These are phyloP conservation scores for Linum trigynum DNA, from an alignment of 345 rosid genomes.

Conservation along the genomic window DNA sequence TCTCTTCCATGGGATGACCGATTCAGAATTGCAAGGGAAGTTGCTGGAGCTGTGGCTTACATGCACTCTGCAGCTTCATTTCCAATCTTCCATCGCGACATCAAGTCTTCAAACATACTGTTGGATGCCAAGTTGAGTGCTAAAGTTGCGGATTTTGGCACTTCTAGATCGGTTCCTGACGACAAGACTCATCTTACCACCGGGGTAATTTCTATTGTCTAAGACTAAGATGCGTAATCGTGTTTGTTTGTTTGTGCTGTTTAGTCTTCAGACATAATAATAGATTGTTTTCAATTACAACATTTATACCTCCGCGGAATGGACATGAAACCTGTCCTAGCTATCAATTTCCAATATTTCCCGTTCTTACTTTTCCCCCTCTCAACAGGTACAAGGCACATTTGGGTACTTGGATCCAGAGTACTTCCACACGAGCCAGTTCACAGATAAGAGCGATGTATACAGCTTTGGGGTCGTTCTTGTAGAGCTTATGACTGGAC, in stretches of 20 bases:
- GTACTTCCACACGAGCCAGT: constrained; percentile 10
- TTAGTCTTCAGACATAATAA: too few relatives aligned
- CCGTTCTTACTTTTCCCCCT: too few relatives aligned
- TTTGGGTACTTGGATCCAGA: constrained; percentile 9
- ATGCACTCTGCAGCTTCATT: constrained; percentile 9
- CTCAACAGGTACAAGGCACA: neutral
- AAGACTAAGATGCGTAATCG: too few relatives aligned
- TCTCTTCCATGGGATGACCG: neutral
- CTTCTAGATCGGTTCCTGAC: neutral
- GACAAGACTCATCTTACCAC: neutral
- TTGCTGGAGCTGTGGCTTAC: constrained; percentile 1
- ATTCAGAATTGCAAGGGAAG: constrained; percentile 1
- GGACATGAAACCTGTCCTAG: too few relatives aligned
- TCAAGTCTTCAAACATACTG: constrained; percentile 7
- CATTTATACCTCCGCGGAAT: too few relatives aligned
- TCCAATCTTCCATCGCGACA: constrained; percentile 4
- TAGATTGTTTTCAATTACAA: too few relatives aligned
- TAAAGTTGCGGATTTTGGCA: constrained; percentile 6
- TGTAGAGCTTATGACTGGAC: constrained; percentile 5
- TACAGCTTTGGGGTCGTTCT: constrained; percentile 8
- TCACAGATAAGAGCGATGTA: constrained; percentile 8
- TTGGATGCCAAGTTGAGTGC: constrained; percentile 5
- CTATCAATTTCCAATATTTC: too few relatives aligned
- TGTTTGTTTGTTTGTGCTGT: too few relatives aligned
- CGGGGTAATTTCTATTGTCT: neutral